A percentile compares a stretch with the other conserved stretches of the same genome.
These are phyloP conservation scores for Ophiostoma sp. DNA, from an alignment of 2,329 filamentous ascomycete species.

Conservation along the genomic window DNA sequence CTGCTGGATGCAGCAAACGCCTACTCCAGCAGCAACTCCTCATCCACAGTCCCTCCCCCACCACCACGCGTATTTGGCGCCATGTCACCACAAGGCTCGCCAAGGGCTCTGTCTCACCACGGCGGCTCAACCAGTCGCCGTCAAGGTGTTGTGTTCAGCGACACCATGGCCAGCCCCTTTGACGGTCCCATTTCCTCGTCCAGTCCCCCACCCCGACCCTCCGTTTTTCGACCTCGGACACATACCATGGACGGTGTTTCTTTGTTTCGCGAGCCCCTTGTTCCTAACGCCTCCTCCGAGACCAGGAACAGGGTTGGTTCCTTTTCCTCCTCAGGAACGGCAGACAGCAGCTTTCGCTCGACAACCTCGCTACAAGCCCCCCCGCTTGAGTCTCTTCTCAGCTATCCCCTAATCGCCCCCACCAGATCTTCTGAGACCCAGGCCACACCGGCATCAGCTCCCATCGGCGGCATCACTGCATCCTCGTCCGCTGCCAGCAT, in stretches of 20 bases:
- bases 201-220: constrained; percentile 43
- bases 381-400: constrained; percentile 44
- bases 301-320: constrained; percentile 68
- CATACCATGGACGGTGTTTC: constrained; percentile 57
- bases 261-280: constrained; percentile 47
- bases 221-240: constrained; percentile 53
- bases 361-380: constrained; percentile 43
- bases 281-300: constrained; percentile 44
- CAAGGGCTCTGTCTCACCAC: constrained; percentile 41
- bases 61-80: constrained; percentile 39
- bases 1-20: constrained; percentile 31
- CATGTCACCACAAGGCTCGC: constrained; percentile 49
- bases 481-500: constrained; percentile 27
- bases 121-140: constrained; percentile 41
- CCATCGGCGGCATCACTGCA: constrained; percentile 16
- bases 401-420: constrained; percentile 42
- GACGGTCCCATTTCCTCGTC: constrained; percentile 45
- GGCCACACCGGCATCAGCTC: constrained; percentile 32
- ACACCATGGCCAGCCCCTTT: constrained; percentile 53
- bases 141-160: constrained; percentile 63
- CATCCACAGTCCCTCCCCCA: constrained; percentile 29
- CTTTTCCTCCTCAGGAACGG: constrained; percentile 63
- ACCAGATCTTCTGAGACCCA: constrained; percentile 41
- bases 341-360: constrained; percentile 45
- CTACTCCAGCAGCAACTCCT: constrained; percentile 12